Evolutionary conservation across 2,329 filamentous ascomycete species (phyloP), one percentile per base, ranked within the genome.

Genomic region (Colletotrichum limetticola): DNA sequence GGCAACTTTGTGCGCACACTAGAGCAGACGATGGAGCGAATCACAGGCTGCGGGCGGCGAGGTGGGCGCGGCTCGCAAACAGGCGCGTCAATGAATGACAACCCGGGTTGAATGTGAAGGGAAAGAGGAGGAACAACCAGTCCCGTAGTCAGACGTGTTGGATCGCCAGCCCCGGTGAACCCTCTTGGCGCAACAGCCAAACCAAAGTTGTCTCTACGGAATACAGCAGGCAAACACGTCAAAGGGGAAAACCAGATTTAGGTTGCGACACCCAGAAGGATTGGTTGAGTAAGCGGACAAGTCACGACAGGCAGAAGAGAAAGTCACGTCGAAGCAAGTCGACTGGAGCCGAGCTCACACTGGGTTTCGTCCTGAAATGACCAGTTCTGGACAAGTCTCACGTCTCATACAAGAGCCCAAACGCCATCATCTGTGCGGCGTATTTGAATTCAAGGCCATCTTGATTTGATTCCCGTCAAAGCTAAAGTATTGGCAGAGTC

Each of bases 401-500:
- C 46, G 71, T 73, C 71, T 73, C 71, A 73, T 37, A 73, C 66
- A 61, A 71, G 61, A 71, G 66, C 49, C 67, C 71, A 63, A 71
- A 71, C 71, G 67, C 35, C 49, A 66, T 61, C 28, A 65, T 58
- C 55, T 52, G 67, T 73, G 66, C 61, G 71, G 60, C 26, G 67
- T 65, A 66, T 73, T 73, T 71, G 66, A 9, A 73, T 71, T 59
- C 60, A 26, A 28, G 46, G 30, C 32, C 22, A 37, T 49, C 6
- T 49, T 24, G 60, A 26, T 66, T 57, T 71, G 46, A 49, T 60
- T 70, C 60, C 30, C 42, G 46, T 42, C 59, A 52, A 53, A 46
- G 53, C 59, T 32, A 28, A 32, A 53, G 46, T 53, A 49, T 28
- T 56, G 32, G 55, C 42, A 72, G 58, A 26, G n/a, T 53, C 16